phyloP scores from a whole-genome alignment of 2,329 filamentous ascomycete genomes.

The Neurospora sp. region DNA sequence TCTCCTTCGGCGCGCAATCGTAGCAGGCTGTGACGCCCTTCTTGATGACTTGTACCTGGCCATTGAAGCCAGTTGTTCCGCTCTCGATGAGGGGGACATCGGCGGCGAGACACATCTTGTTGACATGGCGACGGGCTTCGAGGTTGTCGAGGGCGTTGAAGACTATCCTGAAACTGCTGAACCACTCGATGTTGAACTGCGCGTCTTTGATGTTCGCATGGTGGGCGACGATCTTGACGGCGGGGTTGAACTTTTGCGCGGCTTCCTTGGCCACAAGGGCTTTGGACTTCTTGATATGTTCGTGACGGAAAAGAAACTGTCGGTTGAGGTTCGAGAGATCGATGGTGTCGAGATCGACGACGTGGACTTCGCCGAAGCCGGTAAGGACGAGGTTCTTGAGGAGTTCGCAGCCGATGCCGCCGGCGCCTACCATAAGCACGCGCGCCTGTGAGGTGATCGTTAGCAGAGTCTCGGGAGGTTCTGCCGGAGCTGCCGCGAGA shows the following conservation, averaged over 20 bases:
- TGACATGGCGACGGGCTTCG: slow-evolving; percentile 87
- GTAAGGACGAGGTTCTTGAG: slow-evolving; percentile 91
- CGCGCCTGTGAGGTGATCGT: slow-evolving; percentile 51
- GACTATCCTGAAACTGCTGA: slow-evolving; percentile 69
- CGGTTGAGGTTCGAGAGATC: slow-evolving; percentile 96
- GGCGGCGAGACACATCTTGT: slow-evolving; percentile 91
- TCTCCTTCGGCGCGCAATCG: slow-evolving; percentile 83
- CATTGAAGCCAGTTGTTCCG: slow-evolving; percentile 94
- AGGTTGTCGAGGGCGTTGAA: slow-evolving; percentile 98
- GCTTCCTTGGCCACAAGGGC: slow-evolving; percentile 90
- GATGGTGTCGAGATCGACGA: slow-evolving; percentile 96
- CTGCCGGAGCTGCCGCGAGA: neutral
- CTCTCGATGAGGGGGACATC: slow-evolving; percentile 89
- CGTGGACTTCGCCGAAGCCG: slow-evolving; percentile 86
- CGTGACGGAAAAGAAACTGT: slow-evolving; percentile 91
- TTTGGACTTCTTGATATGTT: slow-evolving; percentile 97
- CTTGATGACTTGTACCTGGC: slow-evolving; percentile 93
- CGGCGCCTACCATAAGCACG: slow-evolving; percentile 89
- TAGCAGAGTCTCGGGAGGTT: slow-evolving; percentile 19
- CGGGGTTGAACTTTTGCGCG: slow-evolving; percentile 81
- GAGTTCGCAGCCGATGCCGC: slow-evolving; percentile 94
- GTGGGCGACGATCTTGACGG: slow-evolving; percentile 75
- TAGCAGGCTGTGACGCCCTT: slow-evolving; percentile 91
- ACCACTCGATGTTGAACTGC: slow-evolving; percentile 83
- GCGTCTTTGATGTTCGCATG: slow-evolving; percentile 92